Base-by-base conservation (phyloP, 805 yeast genomes). In the Kodamaea jinghongensis region DNA sequence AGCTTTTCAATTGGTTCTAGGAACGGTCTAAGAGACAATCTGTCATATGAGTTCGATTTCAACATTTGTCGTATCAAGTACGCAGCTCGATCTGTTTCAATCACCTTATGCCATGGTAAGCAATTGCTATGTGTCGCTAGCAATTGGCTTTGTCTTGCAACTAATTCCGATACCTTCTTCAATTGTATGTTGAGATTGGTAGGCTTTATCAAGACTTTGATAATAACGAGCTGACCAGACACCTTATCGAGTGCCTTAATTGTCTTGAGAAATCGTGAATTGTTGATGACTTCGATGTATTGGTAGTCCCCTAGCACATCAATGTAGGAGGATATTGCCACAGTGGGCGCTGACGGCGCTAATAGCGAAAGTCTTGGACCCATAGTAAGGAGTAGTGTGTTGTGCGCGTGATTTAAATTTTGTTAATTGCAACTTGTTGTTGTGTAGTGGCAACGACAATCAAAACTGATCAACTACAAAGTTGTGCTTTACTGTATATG, bases 81-180 rank as follows among this genome's bases (percentile, higher is more conserved):
- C 0, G 93, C 96, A 0, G 98, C 98, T 32, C 97, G 70, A 38
- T 85, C 95, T 0, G 96, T 87, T 53, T 90, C 96, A 9, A 89
- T 71, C 28, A 93, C 68, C 39, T 81, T 77, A 34, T 77, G 66
- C 63, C 83, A 91, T 4, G 93, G 84, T 17, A 89, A 56, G 3
- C 79, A 83, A 50, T 83, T 84, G 8, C 80, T 79, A 23, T 76
- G 76, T 17, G 50, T 62, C 2, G 66, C 55, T 27, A 88, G 53
- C 7, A 65, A 54, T 29, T 46, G 53, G 13, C 62, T 62, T 52
- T 63, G 77, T 47, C 52, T 67, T 20, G 52, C 65, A 51, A 54
- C 47, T 43, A 47, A 48, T 30, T 56, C 64, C 1, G 60, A 52
- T 14, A 54, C 47, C 4, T 47, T 48, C 9, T 54, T 57, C 7